Evolutionary conservation across 345 rosid genomes (phyloP).

Genomic region (Reutealis trisperma): DNA sequence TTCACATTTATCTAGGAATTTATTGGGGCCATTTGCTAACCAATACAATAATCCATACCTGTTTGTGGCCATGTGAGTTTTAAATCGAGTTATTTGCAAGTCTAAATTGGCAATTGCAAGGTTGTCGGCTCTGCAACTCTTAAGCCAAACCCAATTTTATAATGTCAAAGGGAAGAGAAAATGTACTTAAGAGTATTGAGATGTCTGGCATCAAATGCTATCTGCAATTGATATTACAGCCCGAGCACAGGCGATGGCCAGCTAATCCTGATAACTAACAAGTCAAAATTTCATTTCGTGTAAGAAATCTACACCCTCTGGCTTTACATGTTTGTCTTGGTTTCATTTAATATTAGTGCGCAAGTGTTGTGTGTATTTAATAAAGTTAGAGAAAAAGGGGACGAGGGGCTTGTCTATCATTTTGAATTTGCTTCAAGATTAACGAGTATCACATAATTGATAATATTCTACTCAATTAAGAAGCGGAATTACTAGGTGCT

Average conservation of each 20-base stretch:
- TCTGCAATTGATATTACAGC: background rate
- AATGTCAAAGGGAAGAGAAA: background rate
- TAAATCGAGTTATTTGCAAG: background rate
- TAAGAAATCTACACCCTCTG: background rate
- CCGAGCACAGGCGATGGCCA: background rate
- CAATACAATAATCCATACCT: no score
- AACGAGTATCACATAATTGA: background rate
- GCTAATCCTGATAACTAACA: background rate
- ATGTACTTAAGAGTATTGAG: background rate
- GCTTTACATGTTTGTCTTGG: no score
- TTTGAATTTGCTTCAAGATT: background rate
- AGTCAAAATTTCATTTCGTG: background rate
- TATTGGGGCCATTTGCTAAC: background rate
- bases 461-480: background rate
- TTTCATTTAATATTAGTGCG: background rate
- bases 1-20: background rate
- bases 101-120: background rate
- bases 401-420: no score
- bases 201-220: background rate
- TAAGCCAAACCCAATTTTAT: no score
- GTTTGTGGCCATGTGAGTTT: background rate
- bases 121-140: background rate
- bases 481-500: background rate
- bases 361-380: no score
- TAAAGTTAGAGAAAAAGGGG: no score